These are phyloP conservation scores for Globisporangium recalcitrans DNA, from an alignment of 352 stramenopile genomes.

Conservation along the genomic window DNA sequence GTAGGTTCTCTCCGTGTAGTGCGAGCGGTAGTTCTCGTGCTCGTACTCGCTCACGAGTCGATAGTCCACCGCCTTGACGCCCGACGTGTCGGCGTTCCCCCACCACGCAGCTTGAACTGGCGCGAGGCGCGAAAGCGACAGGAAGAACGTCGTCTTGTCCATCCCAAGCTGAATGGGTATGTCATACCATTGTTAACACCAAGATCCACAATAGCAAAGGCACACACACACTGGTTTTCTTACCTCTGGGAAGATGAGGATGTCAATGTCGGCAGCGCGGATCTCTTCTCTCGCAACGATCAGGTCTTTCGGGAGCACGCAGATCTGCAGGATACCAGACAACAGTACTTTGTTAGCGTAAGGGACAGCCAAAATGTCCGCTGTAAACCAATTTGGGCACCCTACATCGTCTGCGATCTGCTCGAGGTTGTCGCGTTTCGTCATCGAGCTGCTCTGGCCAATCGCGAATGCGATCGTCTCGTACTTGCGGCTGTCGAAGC, in stretches of 20 bases:
- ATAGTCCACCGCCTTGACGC: constrained; percentile 64
- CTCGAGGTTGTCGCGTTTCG: constrained; percentile 31
- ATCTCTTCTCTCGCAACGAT: constrained; percentile 43
- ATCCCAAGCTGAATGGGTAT: constrained; percentile 47
- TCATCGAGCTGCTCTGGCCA: constrained; percentile 53
- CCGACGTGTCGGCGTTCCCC: constrained; percentile 67
- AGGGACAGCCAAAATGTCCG: not conserved
- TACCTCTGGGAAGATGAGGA: constrained; percentile 75
- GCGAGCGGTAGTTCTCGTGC: constrained; percentile 29
- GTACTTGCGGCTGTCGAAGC: constrained; percentile 54
- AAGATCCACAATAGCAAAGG: not conserved
- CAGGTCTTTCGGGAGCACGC: constrained; percentile 48
- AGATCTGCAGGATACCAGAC: constrained; percentile 27
- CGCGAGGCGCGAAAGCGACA: constrained; percentile 61
- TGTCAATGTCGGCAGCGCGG: constrained; percentile 38
- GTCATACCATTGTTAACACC: not conserved
- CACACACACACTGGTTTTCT: not conserved
- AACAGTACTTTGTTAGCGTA: not conserved
- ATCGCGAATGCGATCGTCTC: constrained; percentile 67
- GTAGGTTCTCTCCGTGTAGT: constrained; percentile 53
- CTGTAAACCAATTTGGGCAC: not conserved
- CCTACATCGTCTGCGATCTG: constrained; percentile 50
- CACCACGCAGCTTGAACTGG: constrained; percentile 70
- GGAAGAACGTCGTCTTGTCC: constrained; percentile 75
- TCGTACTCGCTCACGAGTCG: constrained; percentile 67